A percentile compares a stretch with the other conserved stretches of the same genome.
Conservation (phyloP, 1,139 yeast genomes). For the Blastobotrys persicus region DNA sequence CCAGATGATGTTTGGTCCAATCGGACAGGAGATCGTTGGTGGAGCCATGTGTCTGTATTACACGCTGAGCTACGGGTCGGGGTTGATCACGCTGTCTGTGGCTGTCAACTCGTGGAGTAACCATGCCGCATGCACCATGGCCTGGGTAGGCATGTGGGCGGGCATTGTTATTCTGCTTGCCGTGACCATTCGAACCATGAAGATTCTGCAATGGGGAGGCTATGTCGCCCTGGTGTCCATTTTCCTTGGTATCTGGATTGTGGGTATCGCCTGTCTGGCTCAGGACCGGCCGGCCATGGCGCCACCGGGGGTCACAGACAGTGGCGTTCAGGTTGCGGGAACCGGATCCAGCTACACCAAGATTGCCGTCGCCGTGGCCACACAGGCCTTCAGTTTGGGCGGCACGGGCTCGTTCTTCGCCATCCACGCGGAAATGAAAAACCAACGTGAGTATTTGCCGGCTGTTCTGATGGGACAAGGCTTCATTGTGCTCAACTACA, state of each 20-base stretch:
- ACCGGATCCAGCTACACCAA: conserved; percentile 48
- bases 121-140: conserved; percentile 16
- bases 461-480: conserved; percentile 52
- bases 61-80: conserved; percentile 14
- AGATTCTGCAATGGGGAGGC: conserved; percentile 50
- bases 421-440: conserved; percentile 59
- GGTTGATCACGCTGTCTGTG: conserved; percentile 12
- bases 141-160: conserved; percentile 14
- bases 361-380: conserved; percentile 56
- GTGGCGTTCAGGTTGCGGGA: conserved; percentile 51
- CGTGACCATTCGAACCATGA: conserved; percentile 44
- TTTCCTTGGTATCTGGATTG: conserved; percentile 51
- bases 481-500: conserved; percentile 49
- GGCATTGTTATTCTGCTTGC: conserved; percentile 10
- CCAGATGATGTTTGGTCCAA: conserved; percentile 12
- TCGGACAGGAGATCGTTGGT: conserved; percentile 13
- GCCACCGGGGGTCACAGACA: conserved; percentile 32
- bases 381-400: conserved; percentile 59
- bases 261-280: conserved; percentile 51
- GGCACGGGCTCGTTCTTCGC: conserved; percentile 64
- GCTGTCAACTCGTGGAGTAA: conserved; percentile 13
- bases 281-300: conserved; percentile 44
- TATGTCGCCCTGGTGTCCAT: conserved; percentile 54
- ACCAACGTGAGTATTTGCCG: conserved; percentile 56
- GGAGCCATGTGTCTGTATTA: conserved; percentile 12